These are phyloP conservation scores for Gloeophyllum trabeum DNA, from an alignment of 768 basidiomycete genomes.

Conservation along the genomic window DNA sequence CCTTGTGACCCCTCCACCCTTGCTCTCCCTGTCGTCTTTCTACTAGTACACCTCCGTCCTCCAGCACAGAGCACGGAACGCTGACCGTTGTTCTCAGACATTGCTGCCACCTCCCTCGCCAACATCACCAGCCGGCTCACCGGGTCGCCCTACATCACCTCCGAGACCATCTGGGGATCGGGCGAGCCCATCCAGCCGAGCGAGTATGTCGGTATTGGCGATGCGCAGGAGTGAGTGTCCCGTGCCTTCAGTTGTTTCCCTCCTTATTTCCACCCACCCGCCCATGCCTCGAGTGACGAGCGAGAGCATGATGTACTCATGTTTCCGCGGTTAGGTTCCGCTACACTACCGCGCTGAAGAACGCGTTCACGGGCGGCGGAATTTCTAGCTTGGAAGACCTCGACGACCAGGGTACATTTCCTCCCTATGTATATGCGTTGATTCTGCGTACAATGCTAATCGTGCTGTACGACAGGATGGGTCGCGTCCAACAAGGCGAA, in stretches of 20 bases:
- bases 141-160: slow-evolving; percentile 37
- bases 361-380: slow-evolving; percentile 38
- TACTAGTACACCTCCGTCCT: slow-evolving; percentile 5
- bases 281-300: too few relatives aligned
- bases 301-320: not conserved
- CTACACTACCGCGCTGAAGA: slow-evolving; percentile 39
- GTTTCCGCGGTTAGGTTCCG: slow-evolving; percentile 28
- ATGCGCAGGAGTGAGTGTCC: slow-evolving; percentile 56
- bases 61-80: not conserved
- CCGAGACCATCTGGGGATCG: slow-evolving; percentile 24
- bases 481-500: slow-evolving; percentile 11
- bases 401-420: slow-evolving; percentile 31
- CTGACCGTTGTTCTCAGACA: too few relatives aligned
- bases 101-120: slow-evolving; percentile 37
- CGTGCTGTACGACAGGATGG: slow-evolving; percentile 10
- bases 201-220: slow-evolving; percentile 45
- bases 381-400: slow-evolving; percentile 42
- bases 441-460: not conserved
- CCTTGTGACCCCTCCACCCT: too few relatives aligned
- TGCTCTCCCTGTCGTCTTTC: too few relatives aligned
- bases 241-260: not conserved
- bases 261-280: not conserved
- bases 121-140: slow-evolving; percentile 39
- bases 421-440: not conserved
- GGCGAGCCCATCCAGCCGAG: slow-evolving; percentile 44